phyloP scores from a whole-genome alignment of 1,139 yeast genomes.

The Kodamaea alishanica region DNA sequence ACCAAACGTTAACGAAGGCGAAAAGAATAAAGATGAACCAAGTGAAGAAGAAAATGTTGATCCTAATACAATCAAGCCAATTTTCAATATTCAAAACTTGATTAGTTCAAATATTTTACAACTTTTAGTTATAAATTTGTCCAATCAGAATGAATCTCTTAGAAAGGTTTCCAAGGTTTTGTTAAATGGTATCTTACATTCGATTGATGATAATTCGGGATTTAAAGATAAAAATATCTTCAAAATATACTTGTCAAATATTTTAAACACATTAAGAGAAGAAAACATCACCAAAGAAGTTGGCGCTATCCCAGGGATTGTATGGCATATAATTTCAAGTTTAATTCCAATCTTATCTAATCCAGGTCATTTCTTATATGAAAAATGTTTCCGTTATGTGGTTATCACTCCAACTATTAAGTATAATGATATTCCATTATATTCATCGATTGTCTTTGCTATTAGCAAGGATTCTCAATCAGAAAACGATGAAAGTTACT shows the following conservation, averaged over 20 bases:
- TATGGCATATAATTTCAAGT: conserved; percentile 42
- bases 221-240: conserved; percentile 61
- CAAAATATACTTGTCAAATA: conserved; percentile 58
- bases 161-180: conserved; percentile 31
- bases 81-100: conserved; percentile 53
- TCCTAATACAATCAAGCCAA: conserved; percentile 17
- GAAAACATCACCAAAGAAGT: conserved; percentile 7
- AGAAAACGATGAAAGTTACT: conserved; percentile 49
- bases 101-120: conserved; percentile 60
- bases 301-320: conserved; percentile 22
- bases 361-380: conserved; percentile 74
- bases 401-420: conserved; percentile 55
- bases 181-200: conserved; percentile 40
- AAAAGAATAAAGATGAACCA: conserved; percentile 2
- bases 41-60: conserved; percentile 19
- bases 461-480: conserved; percentile 30
- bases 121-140: conserved; percentile 50
- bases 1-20: conserved; percentile 15
- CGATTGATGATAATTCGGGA: conserved; percentile 23
- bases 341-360: conserved; percentile 55
- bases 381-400: conserved; percentile 59
- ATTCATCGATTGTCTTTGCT: conserved; percentile 40
- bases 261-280: conserved; percentile 45
- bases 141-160: conserved; percentile 13
- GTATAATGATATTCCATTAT: conserved; percentile 62